phyloP scores from a whole-genome alignment of 2,329 filamentous ascomycete species.

The Leptographium galeiforme region DNA sequence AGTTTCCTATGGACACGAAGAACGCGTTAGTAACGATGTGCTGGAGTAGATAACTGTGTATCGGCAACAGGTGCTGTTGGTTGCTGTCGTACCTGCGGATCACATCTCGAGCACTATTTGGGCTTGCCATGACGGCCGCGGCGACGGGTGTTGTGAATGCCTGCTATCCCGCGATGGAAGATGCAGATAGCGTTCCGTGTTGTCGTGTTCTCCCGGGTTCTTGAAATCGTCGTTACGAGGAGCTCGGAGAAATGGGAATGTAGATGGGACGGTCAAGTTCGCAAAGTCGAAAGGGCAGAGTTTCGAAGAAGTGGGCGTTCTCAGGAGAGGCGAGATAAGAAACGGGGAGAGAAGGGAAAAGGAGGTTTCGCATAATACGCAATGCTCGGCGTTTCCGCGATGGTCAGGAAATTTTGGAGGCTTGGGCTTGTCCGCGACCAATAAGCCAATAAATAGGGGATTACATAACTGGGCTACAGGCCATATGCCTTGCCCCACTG shows the following conservation, averaged over 20 bases:
- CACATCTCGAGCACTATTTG: constrained; percentile 20
- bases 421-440: not conserved
- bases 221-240: no score
- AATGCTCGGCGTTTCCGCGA: constrained; percentile 1
- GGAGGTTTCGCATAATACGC: not conserved
- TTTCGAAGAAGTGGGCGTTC: not conserved
- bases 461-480: not conserved
- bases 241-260: no score
- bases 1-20: constrained; percentile 56
- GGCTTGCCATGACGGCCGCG: constrained; percentile 18
- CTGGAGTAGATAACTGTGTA: no score
- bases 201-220: no score
- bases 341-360: not conserved
- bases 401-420: constrained; percentile 5
- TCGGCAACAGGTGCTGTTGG: not conserved
- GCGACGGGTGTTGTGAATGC: not conserved
- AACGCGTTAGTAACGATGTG: not conserved
- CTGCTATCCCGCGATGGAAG: not conserved
- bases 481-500: not conserved
- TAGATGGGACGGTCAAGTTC: not conserved
- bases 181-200: not conserved
- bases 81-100: constrained; percentile 22
- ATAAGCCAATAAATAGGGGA: not conserved
- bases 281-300: no score
- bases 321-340: not conserved